These are phyloP conservation scores for Spongispora temasekensis DNA, from an alignment of 1,284 basidiomycete species.

Conservation along the genomic window DNA sequence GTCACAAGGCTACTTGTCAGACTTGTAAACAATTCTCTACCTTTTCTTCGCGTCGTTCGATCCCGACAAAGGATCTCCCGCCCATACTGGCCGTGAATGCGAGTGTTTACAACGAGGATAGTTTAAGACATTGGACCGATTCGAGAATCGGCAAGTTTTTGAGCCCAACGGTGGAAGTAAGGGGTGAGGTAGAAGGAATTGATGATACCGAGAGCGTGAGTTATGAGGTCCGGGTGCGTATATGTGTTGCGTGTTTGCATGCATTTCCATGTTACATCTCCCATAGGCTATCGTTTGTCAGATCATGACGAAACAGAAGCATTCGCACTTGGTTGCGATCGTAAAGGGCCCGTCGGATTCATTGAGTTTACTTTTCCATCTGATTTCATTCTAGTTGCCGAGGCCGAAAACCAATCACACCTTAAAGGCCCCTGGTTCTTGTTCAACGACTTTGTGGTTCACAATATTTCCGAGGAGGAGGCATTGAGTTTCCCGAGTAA, in stretches of 20 bases:
- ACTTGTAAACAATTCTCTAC: conserved; percentile 78
- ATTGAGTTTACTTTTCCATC: not conserved
- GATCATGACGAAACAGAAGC: conserved; percentile 74
- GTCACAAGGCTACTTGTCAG: conserved; percentile 85
- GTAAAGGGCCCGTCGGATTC: conserved; percentile 59
- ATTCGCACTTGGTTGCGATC: conserved; percentile 88
- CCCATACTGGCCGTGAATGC: conserved; percentile 90
- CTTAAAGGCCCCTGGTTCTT: conserved; percentile 78
- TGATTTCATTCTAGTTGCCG: conserved; percentile 52
- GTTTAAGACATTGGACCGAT: conserved; percentile 79
- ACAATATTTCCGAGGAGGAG: conserved; percentile 81
- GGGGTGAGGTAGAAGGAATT: conserved; percentile 58
- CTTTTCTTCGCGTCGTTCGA: conserved; percentile 73
- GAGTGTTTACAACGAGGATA: conserved; percentile 77
- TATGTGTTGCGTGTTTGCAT: not conserved
- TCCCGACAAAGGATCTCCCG: conserved; percentile 72
- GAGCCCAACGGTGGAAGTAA: conserved; percentile 52
- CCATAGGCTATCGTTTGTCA: conserved; percentile 88
- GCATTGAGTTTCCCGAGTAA: conserved; percentile 84
- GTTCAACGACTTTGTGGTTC: conserved; percentile 97
- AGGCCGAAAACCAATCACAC: conserved; percentile 50
- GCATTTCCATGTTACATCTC: no score
- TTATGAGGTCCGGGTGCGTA: conserved; percentile 75
- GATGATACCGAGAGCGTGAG: conserved; percentile 57
- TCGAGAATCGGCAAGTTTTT: conserved; percentile 47